phyloP scores from a whole-genome alignment of 2,329 filamentous ascomycete species.

The Colletotrichum sp. region DNA sequence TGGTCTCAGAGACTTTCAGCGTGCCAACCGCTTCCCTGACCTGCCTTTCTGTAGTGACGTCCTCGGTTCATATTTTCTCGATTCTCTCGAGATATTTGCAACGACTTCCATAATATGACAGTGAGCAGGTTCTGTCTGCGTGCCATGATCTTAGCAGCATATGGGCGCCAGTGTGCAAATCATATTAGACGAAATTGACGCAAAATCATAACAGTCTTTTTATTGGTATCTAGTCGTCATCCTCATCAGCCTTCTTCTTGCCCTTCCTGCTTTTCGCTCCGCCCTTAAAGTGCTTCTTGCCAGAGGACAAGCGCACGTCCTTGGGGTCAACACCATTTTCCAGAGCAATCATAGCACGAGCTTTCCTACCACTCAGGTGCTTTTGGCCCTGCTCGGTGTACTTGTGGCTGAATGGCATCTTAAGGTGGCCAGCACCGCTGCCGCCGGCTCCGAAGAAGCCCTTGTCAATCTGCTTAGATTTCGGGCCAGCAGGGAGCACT shows the following conservation, averaged over 20 bases:
- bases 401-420: constrained; percentile 86
- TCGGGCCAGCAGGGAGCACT: constrained; percentile 65
- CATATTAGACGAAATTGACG: no score
- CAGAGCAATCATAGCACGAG: constrained; percentile 78
- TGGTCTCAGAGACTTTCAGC: no score
- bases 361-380: constrained; percentile 82
- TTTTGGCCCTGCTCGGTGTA: constrained; percentile 85
- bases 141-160: no score
- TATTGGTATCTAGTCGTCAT: constrained; percentile 18
- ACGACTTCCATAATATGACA: no score
- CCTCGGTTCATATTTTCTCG: no score
- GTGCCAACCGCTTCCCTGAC: no score
- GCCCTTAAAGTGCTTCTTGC: constrained; percentile 97
- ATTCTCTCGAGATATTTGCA: no score
- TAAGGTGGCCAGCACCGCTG: constrained; percentile 69
- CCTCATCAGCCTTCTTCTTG: constrained; percentile 49
- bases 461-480: constrained; percentile 81
- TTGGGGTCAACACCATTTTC: constrained; percentile 85
- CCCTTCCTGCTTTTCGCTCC: constrained; percentile 63
- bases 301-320: constrained; percentile 68
- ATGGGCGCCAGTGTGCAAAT: no score
- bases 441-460: constrained; percentile 78
- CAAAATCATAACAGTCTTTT: not conserved
- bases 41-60: no score
- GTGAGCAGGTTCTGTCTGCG: no score